Evolutionary conservation across 495 filamentous ascomycete species (phyloP), one percentile per base, ranked within the genome.

Genomic region (Massariosphaeria phaeospora): DNA sequence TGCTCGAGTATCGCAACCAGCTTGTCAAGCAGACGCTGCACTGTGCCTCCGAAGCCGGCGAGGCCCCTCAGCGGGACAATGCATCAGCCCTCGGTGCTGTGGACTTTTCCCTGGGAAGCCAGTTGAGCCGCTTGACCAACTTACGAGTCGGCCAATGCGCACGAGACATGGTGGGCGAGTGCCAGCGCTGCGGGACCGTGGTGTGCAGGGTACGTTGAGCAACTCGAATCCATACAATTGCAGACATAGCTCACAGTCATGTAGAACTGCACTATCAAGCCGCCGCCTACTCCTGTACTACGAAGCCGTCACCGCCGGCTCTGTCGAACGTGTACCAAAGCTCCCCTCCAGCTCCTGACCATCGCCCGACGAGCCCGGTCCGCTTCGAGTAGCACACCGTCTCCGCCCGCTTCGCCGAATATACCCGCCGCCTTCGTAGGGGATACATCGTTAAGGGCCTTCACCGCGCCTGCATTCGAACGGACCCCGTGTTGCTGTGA

Each of bases 221-320:
- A n/a, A n/a, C 21, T 30, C 33, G 34, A 9, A 29, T 38, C 12
- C 24, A 30, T 15, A 2, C 29, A 18, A 41, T 11, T 17, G 3
- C 11, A 52, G 11, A 13, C 26, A 46, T 10, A 26, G 31, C 47
- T 66, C 31, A 63, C 13, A 29, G 5, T 33, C 1, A 47, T n/a
- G 17, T 59, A 94, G 87, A 95, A 96, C 61, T 95, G 90, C 72
- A 84, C 82, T 12, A 80, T 83, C 62, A 93, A 95, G 70, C 80
- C 84, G 0, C 87, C 87, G 0, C 75, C 80, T 1, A 69, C 73
- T 7, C 67, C 73, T 20, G 72, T 76, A 10, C 77, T 91, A 23
- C 80, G 76, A 46, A 76, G 78, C 54, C 83, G 90, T 20, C 82
- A 89, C 59, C 84, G 89, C 31, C 82, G 90, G 3, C 81, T 95